Base-by-base conservation (phyloP, 805 yeast species). In the Myxozyma lipomycoides region DNA sequence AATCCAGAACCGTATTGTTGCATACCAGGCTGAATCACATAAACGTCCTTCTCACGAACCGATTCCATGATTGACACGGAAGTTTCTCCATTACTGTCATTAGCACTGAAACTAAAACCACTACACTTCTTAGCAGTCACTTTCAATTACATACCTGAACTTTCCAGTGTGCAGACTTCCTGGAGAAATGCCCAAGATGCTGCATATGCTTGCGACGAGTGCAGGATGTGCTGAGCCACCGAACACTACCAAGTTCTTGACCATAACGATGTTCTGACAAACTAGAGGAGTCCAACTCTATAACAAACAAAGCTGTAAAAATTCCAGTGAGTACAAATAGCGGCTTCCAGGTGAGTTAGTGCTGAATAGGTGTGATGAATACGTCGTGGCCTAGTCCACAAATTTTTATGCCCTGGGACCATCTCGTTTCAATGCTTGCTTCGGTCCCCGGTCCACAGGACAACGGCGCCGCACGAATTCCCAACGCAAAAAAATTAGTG, bases 11-110 rank as follows among this genome's bases (percentile, higher is more conserved):
- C 15, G n/a, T 32, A 2, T 26, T 30, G 10, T 30, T 12, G 49
- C 72, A 19, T 47, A 55, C 64, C 64, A 36, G 83, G 77, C 68
- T 89, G 96, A 44, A 90, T 76, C 40, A 89, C 89, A 64, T 84
- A 93, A 4, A 93, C 98, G 66, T 93, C 97, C 69, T 93, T 93
- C 59, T 90, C 98, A 64, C 99, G 78, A 22, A 93, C 98, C 10
- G 95, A 85, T 62, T 89, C 95, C 48, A 77, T 76, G 49, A 93
- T 79, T 49, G 83, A 84, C 51, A 93, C 87, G 25, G 91, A 82
- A 3, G 96, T 90, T 65, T 93, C 99, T 47, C 98, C 99, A 65
- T 93, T 93, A 54, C 91, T 83, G 51, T 36, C 35, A 30, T 24
- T 12, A n/a, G 41, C n/a, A 12, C 18, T 10, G 6, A 24, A 42